Base-by-base conservation (phyloP, 2,329 filamentous ascomycete genomes). In the Chrysoporthe austroafricana region DNA sequence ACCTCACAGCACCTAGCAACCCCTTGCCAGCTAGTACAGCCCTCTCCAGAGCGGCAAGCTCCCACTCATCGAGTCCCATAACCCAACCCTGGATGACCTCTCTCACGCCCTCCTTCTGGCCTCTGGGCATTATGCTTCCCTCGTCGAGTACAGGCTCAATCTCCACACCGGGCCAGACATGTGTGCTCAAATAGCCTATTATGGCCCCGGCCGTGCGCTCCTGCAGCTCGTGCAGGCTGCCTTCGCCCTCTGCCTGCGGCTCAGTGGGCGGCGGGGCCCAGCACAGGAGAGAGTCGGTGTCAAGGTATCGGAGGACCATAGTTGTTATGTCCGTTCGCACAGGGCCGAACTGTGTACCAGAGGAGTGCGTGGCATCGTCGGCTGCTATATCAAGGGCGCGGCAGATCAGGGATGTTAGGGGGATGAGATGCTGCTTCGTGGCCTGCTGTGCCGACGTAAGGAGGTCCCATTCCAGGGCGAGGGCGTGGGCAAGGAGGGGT, bases 381-480 rank as follows among this genome's bases (percentile, higher is more conserved):
- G 84, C 84, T 60, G 83, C 84, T 66, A 98, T 92, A 76, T 98
- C 95, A 42, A 95, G 79, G 0, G 94, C 95, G 58, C 96, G 90
- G 70, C 93, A 93, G 32, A 90, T 84, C 18, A 97, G 86, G 60
- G 93, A 94, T 2, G 94, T 98, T 71, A 99, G 83, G 16, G 96
- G 96, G 72, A 97, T 95, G 60, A 96, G 88, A 80, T 98, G 93
- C 68, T 92, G 88, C 77, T 91, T 92, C 50, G 94, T 86, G 0
- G 94, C 93, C 79, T 98, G 93, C 76, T 94, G 90, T 2, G 91
- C 89, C 16, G 91, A 92, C 34, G 90, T 86, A 69, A 99, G 86
- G 61, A 91, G 84, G 77, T 97, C 94, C 96, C 96, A 99, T 82
- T 99, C 96, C 57, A 96, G 81, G 3, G 95, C 96, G 70, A 99